Percentiles rank a stretch among this genome's conserved stretches.
These are phyloP conservation scores for Halteria grandinella DNA, from an alignment of 73 alveolate species.

Conservation along the genomic window DNA sequence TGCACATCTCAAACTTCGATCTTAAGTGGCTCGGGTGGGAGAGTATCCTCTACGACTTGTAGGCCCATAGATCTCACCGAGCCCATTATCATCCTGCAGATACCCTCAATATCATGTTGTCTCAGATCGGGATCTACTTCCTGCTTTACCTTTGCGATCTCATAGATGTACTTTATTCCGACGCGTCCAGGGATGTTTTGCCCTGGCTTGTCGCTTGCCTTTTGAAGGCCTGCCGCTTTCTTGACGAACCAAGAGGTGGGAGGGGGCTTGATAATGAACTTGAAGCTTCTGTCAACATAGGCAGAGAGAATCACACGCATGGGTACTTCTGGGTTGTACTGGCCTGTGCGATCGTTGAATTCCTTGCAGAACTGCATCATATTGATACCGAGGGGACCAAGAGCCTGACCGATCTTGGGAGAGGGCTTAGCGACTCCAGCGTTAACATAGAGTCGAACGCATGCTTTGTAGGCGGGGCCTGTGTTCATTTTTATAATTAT, in stretches of 20 bases:
- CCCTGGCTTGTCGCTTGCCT: constrained; percentile 62
- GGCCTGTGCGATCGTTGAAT: constrained; percentile 76
- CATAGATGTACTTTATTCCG: constrained; percentile 68
- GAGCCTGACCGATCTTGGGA: constrained; percentile 82
- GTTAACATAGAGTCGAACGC: constrained; percentile 66
- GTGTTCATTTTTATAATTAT: constrained; percentile 51
- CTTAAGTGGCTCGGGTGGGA: constrained; percentile 56
- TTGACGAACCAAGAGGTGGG: constrained; percentile 75
- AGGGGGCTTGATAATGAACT: constrained; percentile 73
- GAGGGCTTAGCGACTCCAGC: constrained; percentile 86
- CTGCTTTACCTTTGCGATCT: constrained; percentile 73
- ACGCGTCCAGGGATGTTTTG: constrained; percentile 56
- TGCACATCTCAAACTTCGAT: constrained; percentile 17
- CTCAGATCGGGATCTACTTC: constrained; percentile 55
- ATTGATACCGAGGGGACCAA: constrained; percentile 83
- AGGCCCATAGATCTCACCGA: constrained; percentile 69
- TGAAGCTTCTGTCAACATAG: constrained; percentile 70
- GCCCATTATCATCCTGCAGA: constrained; percentile 58
- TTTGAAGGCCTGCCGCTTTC: constrained; percentile 73
- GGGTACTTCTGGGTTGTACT: constrained; percentile 73
- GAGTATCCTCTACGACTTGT: constrained; percentile 59
- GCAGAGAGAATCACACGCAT: constrained; percentile 66
- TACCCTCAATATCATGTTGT: constrained; percentile 67
- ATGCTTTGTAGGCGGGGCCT: constrained; percentile 66
- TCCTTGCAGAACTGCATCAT: constrained; percentile 83